phyloP scores from a whole-genome alignment of 768 basidiomycete genomes.

The Pleurotus cornucopiae region DNA sequence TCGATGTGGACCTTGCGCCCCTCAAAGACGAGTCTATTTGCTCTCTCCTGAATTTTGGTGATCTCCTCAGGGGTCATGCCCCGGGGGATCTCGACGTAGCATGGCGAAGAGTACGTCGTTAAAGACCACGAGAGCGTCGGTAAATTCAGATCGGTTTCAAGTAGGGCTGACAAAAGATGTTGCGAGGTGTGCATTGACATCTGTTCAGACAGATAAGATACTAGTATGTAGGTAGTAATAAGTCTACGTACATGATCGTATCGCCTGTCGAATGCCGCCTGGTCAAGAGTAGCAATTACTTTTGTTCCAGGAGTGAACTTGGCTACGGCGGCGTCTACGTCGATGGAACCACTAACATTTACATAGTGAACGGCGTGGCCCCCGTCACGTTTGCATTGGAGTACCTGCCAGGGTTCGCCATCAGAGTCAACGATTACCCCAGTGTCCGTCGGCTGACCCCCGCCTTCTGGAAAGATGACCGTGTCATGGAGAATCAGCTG shows the following conservation, averaged over 20 bases:
- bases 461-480: constrained; percentile 77
- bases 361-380: constrained; percentile 76
- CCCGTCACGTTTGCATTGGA: constrained; percentile 65
- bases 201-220: constrained; percentile 26
- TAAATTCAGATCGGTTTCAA: constrained; percentile 58
- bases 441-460: constrained; percentile 77
- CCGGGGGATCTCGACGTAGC: constrained; percentile 74
- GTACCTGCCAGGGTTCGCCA: constrained; percentile 50
- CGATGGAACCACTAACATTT: constrained; percentile 29
- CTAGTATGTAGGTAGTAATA: background rate
- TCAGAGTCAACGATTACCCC: constrained; percentile 48
- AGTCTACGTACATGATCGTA: constrained; percentile 62
- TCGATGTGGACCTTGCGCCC: constrained; percentile 68
- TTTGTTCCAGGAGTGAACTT: constrained; percentile 47
- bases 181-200: constrained; percentile 86
- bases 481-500: constrained; percentile 75
- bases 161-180: constrained; percentile 77
- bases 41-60: constrained; percentile 51
- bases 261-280: constrained; percentile 58
- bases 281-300: constrained; percentile 51
- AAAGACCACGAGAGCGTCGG: constrained; percentile 84
- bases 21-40: constrained; percentile 67
- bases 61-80: constrained; percentile 65
- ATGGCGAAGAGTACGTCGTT: constrained; percentile 59
- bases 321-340: constrained; percentile 34